phyloP scores from a whole-genome alignment of 768 basidiomycete species.

The Naganishia kalamii region DNA sequence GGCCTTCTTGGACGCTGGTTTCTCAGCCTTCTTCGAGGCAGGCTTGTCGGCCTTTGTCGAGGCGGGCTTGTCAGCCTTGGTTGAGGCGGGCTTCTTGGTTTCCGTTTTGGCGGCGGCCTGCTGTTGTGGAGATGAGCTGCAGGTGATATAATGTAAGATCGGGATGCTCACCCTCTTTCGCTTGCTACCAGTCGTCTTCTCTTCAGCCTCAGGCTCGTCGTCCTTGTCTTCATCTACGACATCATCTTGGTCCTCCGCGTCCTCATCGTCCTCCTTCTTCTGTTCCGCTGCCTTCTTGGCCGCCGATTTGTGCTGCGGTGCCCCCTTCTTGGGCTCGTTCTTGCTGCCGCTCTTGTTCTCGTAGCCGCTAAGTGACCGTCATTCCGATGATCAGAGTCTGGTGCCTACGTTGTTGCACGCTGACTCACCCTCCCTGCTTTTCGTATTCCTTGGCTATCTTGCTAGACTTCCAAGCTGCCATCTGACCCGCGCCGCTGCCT shows the following conservation, averaged over 20 bases:
- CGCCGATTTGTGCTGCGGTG: slow-evolving; percentile 36
- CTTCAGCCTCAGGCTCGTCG: slow-evolving; percentile 22
- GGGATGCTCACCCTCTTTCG: slow-evolving; percentile 16
- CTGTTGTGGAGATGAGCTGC: not conserved
- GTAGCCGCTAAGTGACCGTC: slow-evolving; percentile 27
- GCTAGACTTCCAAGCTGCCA: slow-evolving; percentile 43
- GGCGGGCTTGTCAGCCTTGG: slow-evolving; percentile 26
- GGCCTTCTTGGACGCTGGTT: not conserved
- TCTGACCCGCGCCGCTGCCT: slow-evolving; percentile 41
- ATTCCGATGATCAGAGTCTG: not conserved
- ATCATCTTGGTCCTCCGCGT: slow-evolving; percentile 7
- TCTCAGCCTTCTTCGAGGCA: not conserved
- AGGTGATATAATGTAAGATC: not conserved
- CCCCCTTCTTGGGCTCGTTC: slow-evolving; percentile 42
- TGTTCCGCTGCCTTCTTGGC: slow-evolving; percentile 7
- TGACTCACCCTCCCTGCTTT: slow-evolving; percentile 31
- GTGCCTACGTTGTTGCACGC: no score
- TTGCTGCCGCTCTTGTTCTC: slow-evolving; percentile 43
- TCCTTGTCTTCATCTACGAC: slow-evolving; percentile 1
- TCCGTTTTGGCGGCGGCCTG: slow-evolving; percentile 8
- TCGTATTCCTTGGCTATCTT: slow-evolving; percentile 45
- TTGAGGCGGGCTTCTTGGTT: slow-evolving; percentile 20
- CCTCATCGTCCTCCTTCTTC: slow-evolving; percentile 24
- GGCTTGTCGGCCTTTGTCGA: slow-evolving; percentile 23
- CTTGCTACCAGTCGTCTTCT: slow-evolving; percentile 8